Evolutionary conservation across 2,329 filamentous ascomycete genomes (phyloP), one percentile per base, ranked within the genome.

Genomic region (Aphanocladium album): DNA sequence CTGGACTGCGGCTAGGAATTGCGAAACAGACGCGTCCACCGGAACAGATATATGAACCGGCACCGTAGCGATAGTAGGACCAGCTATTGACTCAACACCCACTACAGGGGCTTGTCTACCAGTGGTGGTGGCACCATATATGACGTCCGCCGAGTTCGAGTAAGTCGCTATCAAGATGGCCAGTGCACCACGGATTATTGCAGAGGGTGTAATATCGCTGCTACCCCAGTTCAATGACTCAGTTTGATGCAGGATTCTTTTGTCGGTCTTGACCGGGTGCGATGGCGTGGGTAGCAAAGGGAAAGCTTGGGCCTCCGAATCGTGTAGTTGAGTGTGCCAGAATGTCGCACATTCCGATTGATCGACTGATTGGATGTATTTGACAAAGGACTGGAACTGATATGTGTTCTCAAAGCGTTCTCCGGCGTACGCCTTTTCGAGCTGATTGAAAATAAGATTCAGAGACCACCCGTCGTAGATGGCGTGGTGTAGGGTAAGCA

Each of bases 401-500:
- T 27, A 50, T 2, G 9, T n/a, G 73, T 71, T 0, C 71, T 70
- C 1, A 70, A 67, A 30, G n/a, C 3, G 4, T 17, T 33, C 69
- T 41, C 14, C 41, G n/a, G 7, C 43, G 50, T 69, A 68, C 3
- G 58, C 57, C 33, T 62, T 52, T 14, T 61, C 58, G 1, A 66
- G 45, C 2, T 53, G 30, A 12, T 63, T 60, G 17, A 69, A 37
- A 1, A 69, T 47, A 12, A 80, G 67, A 5, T 75, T 74, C 74
- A 79, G 75, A 0, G 75, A 78, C 79, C 79, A 81, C 16, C 80
- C 80, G 57, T 83, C 80, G 59, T 83, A 83, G 0, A 82, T 67
- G 11, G 76, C 76, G 63, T 83, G 80, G 46, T 68, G 67, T 16
- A 65, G 56, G 8, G 59, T 62, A 35, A 51, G 47, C 47, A 51